Base-by-base conservation (phyloP, 2,329 filamentous ascomycete species). In the Penicillium sp. region DNA sequence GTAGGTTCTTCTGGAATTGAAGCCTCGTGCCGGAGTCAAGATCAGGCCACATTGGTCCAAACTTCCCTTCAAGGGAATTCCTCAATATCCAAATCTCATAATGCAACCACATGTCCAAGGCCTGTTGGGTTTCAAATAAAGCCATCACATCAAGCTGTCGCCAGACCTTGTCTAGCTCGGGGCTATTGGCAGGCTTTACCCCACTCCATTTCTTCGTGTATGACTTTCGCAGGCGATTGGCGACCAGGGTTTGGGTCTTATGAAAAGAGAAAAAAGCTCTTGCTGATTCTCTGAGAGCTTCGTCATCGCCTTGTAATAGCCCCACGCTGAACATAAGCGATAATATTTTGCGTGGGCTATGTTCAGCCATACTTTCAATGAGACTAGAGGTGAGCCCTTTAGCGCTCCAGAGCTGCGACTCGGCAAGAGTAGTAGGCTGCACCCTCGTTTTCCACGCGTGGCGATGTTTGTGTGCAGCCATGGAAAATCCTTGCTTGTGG, bases 141-240 rank as follows among this genome's bases (percentile, higher is more conserved):
- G 66, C 64, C 27, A 65, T 49, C 37, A 64, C 54, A 58, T 71
- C 67, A 18, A 71, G 59, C 29, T 71, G 68, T 23, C 61, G 63
- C 68, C 65, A 70, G 53, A 63, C 54, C 27, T 63, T 62, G 53
- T 61, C 48, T 7, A 57, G n/a, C 22, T 52, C n/a, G n/a, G 53
- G 29, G 15, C 44, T 54, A 26, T 47, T 37, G 18, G 37, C 23
- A 1, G 49, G 44, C 12, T 46, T 49, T 8, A 22, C 43, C n/a
- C 45, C 57, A 40, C 41, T 58, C 55, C 54, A 57, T 42, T 35
- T 54, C 6, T 27, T 31, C 20, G 47, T 40, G 49, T 62, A 65
- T 26, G 55, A 23, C 20, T 33, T 31, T 5, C 49, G 47, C 20
- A 57, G 29, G 22, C 31, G 42, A 43, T 25, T 40, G 42, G 51